Conservation (phyloP, 2,329 filamentous ascomycete genomes). For the Apiospora kogelbergensis region DNA sequence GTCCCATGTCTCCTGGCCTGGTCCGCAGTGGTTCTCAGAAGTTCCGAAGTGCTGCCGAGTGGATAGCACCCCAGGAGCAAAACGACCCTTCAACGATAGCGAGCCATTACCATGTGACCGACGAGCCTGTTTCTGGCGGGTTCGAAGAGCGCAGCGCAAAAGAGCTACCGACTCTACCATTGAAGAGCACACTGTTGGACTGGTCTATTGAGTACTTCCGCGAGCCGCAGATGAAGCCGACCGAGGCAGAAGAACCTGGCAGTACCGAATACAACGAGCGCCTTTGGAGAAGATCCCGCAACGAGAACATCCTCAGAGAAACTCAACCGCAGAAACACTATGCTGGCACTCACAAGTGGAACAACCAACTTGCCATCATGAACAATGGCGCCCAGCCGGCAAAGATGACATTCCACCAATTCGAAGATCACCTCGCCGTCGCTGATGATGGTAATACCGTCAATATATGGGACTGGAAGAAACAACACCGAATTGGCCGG, state of each 20-base stretch:
- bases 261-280: conserved; percentile 95
- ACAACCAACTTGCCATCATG: conserved; percentile 76
- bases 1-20: conserved; percentile 32
- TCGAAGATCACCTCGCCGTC: conserved; percentile 92
- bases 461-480: conserved; percentile 91
- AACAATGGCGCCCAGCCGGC: conserved; percentile 87
- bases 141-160: conserved; percentile 64
- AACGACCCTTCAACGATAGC: conserved; percentile 66
- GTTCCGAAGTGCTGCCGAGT: conserved; percentile 41
- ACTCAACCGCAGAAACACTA: conserved; percentile 92
- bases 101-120: conserved; percentile 73
- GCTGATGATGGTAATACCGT: conserved; percentile 92
- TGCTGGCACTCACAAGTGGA: conserved; percentile 81
- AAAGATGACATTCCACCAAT: conserved; percentile 96
- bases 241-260: conserved; percentile 92
- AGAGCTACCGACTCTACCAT: conserved; percentile 64
- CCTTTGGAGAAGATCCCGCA: conserved; percentile 87
- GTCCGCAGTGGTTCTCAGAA: conserved; percentile 39
- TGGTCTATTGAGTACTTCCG: conserved; percentile 99
- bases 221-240: conserved; percentile 96
- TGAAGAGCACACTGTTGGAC: conserved; percentile 83
- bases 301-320: conserved; percentile 87
- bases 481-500: conserved; percentile 69
- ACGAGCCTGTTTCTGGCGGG: conserved; percentile 75
- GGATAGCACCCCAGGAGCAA: conserved; percentile 66